phyloP scores from a whole-genome alignment of 106 monocot genomes.

The Dioscorea dumetorum region DNA sequence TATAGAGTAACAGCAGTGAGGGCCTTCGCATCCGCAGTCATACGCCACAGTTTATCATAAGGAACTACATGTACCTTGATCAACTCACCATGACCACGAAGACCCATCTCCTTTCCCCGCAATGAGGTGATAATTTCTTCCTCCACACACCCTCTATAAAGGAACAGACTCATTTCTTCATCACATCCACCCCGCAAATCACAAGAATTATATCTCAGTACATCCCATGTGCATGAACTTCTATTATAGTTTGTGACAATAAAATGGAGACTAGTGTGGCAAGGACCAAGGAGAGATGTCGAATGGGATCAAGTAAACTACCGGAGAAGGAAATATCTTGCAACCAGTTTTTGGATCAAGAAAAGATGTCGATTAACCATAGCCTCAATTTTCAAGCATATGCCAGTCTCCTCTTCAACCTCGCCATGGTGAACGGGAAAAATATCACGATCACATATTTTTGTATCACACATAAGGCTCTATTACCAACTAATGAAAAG shows the following conservation, averaged over 20 bases:
- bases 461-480: too few species aligned
- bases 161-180: conserved; percentile 84
- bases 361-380: conserved; percentile 91
- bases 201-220: not conserved
- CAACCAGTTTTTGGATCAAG: conserved; percentile 67
- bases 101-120: conserved; percentile 79
- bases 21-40: conserved; percentile 84
- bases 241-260: too few species aligned
- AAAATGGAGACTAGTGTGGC: too few species aligned
- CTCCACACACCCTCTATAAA: conserved; percentile 54
- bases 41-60: conserved; percentile 71
- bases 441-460: too few species aligned
- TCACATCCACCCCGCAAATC: conserved; percentile 77
- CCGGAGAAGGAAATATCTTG: conserved; percentile 78
- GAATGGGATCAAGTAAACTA: conserved; percentile 12
- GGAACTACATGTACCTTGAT: conserved; percentile 86
- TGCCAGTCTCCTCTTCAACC: conserved; percentile 95
- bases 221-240: too few species aligned
- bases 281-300: too few species aligned
- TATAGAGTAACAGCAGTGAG: conserved; percentile 75
- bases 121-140: conserved; percentile 46
- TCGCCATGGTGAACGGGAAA: conserved; percentile 18
- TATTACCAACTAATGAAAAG: too few species aligned
- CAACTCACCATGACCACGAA: conserved; percentile 84
- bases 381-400: conserved; percentile 53